Percentiles rank a stretch among this genome's conserved stretches.
phyloP scores from a whole-genome alignment of 176 grass and related monocot genomes.

The Oryza australiensis region DNA sequence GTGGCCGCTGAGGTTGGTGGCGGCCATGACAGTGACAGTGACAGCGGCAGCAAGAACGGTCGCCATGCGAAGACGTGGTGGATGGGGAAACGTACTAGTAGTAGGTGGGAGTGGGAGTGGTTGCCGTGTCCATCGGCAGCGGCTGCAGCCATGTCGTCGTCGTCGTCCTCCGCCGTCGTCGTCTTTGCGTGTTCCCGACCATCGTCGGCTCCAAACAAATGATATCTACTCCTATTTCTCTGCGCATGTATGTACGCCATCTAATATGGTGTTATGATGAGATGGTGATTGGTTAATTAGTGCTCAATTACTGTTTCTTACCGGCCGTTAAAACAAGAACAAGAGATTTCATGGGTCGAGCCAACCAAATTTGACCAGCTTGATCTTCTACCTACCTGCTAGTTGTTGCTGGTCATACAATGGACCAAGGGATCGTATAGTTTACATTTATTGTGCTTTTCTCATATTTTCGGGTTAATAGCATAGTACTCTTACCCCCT shows the following conservation, averaged over 20 bases:
- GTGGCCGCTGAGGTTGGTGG: background rate
- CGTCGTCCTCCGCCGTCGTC: background rate
- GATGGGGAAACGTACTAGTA: background rate
- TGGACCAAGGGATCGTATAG: too few relatives aligned
- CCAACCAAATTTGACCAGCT: background rate
- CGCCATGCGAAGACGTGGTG: constrained; percentile 9
- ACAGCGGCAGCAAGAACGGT: background rate
- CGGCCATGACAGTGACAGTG: too few relatives aligned
- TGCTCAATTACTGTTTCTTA: background rate
- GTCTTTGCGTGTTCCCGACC: background rate
- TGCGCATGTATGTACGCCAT: too few relatives aligned
- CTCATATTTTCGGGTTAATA: too few relatives aligned
- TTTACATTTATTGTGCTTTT: too few relatives aligned
- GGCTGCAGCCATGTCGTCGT: background rate
- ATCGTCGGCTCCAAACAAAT: background rate
- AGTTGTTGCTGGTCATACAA: too few relatives aligned
- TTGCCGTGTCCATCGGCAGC: background rate
- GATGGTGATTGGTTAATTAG: background rate
- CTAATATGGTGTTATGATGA: background rate
- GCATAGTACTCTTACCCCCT: too few relatives aligned
- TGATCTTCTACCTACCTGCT: too few relatives aligned
- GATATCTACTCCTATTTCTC: background rate
- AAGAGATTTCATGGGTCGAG: background rate
- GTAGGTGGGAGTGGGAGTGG: constrained; percentile 16
- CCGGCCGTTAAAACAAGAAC: background rate